These are phyloP conservation scores for Nigrospora sphaerica DNA, from an alignment of 2,329 filamentous ascomycete genomes.

Conservation along the genomic window DNA sequence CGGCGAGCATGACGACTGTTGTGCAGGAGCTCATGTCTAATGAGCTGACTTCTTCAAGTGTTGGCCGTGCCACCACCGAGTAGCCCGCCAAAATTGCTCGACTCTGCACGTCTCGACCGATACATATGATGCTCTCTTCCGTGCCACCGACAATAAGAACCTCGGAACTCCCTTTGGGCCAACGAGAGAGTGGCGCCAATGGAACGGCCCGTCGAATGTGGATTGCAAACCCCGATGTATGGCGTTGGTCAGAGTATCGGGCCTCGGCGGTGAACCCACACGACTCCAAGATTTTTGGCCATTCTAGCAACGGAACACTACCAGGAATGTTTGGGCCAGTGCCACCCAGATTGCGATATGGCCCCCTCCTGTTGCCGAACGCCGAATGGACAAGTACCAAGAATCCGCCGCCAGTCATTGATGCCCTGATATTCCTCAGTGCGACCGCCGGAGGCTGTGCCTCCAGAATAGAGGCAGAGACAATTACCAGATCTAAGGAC, in stretches of 20 bases:
- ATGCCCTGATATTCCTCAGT: conserved; percentile 17
- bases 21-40: conserved; percentile 12
- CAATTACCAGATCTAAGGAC: conserved; percentile 23
- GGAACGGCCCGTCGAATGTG: conserved; percentile 26
- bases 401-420: conserved; percentile 30
- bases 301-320: not conserved
- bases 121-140: not conserved
- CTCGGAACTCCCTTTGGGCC: not conserved
- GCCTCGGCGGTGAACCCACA: conserved; percentile 24
- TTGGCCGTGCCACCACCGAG: not conserved
- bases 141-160: not conserved
- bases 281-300: conserved; percentile 13
- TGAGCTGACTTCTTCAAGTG: not conserved
- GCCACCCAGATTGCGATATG: too few relatives aligned
- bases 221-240: conserved; percentile 24
- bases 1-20: conserved; percentile 25
- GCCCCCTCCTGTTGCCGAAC: conserved; percentile 24
- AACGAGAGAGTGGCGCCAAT: too few relatives aligned
- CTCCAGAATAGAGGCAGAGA: conserved; percentile 25
- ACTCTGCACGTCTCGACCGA: not conserved
- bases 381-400: conserved; percentile 22
- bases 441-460: conserved; percentile 10
- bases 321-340: too few relatives aligned
- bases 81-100: not conserved
- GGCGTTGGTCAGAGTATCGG: conserved; percentile 23